These are phyloP conservation scores for Agaricus subrufescens DNA, from an alignment of 768 basidiomycete species.

Conservation along the genomic window DNA sequence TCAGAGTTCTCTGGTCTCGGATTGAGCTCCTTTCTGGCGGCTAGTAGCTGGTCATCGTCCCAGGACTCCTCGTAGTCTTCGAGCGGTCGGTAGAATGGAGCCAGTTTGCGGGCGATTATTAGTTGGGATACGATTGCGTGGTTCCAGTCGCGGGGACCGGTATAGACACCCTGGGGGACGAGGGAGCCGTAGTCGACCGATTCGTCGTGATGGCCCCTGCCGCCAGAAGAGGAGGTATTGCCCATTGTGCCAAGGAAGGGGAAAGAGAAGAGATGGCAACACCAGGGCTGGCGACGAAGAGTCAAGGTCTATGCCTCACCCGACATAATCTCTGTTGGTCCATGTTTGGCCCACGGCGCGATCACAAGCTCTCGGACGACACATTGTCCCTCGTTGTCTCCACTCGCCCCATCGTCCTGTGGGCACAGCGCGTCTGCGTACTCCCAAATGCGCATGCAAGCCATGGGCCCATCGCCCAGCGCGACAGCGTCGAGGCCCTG, in stretches of 20 bases:
- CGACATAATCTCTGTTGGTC: conserved; percentile 29
- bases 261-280: conserved; percentile 7
- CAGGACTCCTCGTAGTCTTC: conserved; percentile 89
- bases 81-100: conserved; percentile 94
- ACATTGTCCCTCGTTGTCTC: neutral
- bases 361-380: neutral
- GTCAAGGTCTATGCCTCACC: conserved; percentile 13
- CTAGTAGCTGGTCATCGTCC: conserved; percentile 84
- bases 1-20: conserved; percentile 39
- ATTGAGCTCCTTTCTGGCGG: conserved; percentile 67
- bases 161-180: conserved; percentile 82
- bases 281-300: conserved; percentile 14
- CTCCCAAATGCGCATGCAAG: neutral
- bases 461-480: neutral
- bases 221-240: conserved; percentile 74
- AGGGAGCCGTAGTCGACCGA: conserved; percentile 81
- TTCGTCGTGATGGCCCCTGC: conserved; percentile 73
- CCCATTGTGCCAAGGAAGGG: conserved; percentile 50
- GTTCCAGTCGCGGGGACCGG: conserved; percentile 84
- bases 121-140: conserved; percentile 81
- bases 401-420: neutral
- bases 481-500: no score
- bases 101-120: conserved; percentile 82
- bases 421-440: no score
- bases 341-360: conserved; percentile 36